Percentiles rank a stretch among this genome's conserved stretches.
Conservation (phyloP, 306 rosid species). For the Elaeagnus macrophylla region DNA sequence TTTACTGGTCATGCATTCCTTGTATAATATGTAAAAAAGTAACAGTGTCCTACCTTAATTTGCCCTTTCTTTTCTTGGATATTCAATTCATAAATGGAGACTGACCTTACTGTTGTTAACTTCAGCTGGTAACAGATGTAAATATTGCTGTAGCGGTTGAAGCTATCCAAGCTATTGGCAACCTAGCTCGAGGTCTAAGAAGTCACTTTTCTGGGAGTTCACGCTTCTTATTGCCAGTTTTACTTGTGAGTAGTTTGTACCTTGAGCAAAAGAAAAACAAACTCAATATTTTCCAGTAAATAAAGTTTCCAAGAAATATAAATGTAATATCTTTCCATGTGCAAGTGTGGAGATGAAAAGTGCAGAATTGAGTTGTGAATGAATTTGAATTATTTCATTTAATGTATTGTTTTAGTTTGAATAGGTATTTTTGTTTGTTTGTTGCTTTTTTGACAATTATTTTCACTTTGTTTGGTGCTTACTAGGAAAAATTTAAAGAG, state of each 20-base stretch:
- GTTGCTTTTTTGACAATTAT: conserved; percentile 16
- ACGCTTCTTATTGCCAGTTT: conserved; percentile 82
- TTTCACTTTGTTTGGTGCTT: neutral
- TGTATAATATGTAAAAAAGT: neutral
- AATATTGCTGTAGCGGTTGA: conserved; percentile 99
- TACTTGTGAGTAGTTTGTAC: conserved; percentile 58
- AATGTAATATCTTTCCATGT: too few relatives aligned
- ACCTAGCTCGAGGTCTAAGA: conserved; percentile 87
- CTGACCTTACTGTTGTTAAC: conserved; percentile 16
- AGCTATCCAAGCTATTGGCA: conserved; percentile 96
- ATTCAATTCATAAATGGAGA: neutral
- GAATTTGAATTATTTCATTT: too few relatives aligned
- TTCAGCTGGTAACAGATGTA: conserved; percentile 96
- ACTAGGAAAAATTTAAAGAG: conserved; percentile 94
- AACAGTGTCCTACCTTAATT: neutral
- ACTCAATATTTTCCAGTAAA: too few relatives aligned
- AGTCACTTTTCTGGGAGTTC: conserved; percentile 89
- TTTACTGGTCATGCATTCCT: neutral
- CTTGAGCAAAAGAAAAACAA: neutral
- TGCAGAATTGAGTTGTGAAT: too few relatives aligned
- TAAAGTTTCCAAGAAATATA: too few relatives aligned
- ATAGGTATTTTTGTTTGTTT: neutral
- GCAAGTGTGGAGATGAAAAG: too few relatives aligned
- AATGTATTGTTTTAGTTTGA: too few relatives aligned
- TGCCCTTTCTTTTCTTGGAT: neutral